Conservation (phyloP, 305 asterid species). For the Fraxinus platypoda region DNA sequence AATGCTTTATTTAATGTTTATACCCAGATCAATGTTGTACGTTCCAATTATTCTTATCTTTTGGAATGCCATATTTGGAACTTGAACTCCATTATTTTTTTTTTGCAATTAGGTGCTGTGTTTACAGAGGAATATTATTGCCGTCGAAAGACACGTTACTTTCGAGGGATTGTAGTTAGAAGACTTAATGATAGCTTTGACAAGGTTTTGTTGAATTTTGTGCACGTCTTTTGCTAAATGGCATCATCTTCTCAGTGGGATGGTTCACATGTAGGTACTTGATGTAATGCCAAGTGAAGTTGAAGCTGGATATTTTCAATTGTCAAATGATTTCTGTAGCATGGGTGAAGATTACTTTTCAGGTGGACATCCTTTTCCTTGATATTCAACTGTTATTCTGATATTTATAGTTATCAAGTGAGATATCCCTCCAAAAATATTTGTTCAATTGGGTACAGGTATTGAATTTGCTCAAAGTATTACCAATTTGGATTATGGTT, state of each 20-base stretch:
- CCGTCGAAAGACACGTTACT: neutral
- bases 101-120: neutral
- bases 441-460: conserved; percentile 42
- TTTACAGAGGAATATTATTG: neutral
- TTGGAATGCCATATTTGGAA: neutral
- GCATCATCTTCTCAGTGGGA: conserved; percentile 4
- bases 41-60: neutral
- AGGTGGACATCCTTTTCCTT: conserved; percentile 40
- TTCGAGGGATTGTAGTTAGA: neutral
- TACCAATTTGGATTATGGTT: conserved; percentile 54
- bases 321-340: conserved; percentile 57
- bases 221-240: neutral
- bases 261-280: conserved; percentile 40
- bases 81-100: neutral
- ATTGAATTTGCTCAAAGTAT: conserved; percentile 64
- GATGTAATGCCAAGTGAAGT: conserved; percentile 47
- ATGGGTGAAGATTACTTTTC: conserved; percentile 76
- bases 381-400: neutral
- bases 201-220: neutral
- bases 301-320: conserved; percentile 51
- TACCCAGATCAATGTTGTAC: neutral
- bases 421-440: neutral
- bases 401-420: conserved; percentile 1
- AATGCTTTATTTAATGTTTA: neutral
- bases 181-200: neutral